Percentiles rank a stretch among this genome's conserved stretches.
phyloP scores from a whole-genome alignment of 768 basidiomycete genomes.

The Boletellus ananas region DNA sequence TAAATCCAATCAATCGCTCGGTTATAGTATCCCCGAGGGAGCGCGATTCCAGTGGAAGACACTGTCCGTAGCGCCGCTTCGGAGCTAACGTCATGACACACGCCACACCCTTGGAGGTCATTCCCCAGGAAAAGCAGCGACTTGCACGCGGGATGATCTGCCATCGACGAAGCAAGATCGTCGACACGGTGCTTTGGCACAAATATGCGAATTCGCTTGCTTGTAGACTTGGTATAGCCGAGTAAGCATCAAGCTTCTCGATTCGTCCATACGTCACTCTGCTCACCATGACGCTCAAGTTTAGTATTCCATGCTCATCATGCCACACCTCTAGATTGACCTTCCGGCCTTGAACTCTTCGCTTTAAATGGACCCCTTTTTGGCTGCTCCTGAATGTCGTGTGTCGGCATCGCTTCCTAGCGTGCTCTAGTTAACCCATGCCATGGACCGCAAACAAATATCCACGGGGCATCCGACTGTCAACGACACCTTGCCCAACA shows the following conservation, averaged over 20 bases:
- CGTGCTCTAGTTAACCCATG: neutral
- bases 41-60: neutral
- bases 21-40: conserved; percentile 1
- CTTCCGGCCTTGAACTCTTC: neutral
- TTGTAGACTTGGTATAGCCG: neutral
- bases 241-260: neutral
- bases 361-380: too few relatives aligned
- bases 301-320: neutral
- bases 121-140: neutral
- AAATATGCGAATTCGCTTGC: neutral
- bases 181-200: neutral
- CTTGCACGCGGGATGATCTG: conserved; percentile 12
- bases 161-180: conserved; percentile 12
- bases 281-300: neutral
- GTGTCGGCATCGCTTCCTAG: neutral
- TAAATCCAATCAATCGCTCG: neutral
- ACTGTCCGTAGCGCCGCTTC: neutral
- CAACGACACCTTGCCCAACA: neutral
- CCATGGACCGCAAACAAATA: neutral
- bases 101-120: neutral
- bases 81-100: neutral
- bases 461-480: too few relatives aligned
- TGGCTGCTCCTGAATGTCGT: too few relatives aligned
- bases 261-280: neutral
- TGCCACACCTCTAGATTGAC: neutral